A percentile compares a stretch with the other conserved stretches of the same genome.
Evolutionary conservation across 352 stramenopile genomes (phyloP).

Genomic region (Hyaloperonospora brassicae): DNA sequence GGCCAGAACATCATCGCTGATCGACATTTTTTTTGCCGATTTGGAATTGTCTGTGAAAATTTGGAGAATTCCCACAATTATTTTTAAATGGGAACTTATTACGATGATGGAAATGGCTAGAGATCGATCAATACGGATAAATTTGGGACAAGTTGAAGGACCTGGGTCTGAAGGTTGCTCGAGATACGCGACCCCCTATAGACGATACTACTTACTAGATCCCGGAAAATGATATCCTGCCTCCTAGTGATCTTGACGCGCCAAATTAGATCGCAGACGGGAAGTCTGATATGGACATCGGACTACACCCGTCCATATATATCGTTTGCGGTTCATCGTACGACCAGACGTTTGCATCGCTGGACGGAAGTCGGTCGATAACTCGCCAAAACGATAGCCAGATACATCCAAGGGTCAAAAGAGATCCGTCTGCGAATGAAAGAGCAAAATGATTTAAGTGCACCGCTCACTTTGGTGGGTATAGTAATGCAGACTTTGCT

Average conservation of each 20-base stretch:
- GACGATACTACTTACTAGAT: neutral
- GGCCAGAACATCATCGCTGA: no score
- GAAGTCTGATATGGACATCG: neutral
- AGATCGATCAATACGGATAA: neutral
- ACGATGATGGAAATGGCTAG: neutral
- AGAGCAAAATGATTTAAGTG: neutral
- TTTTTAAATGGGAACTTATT: neutral
- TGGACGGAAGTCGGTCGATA: neutral
- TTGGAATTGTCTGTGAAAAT: neutral
- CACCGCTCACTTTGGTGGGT: neutral
- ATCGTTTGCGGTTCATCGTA: neutral
- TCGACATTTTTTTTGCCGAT: neutral
- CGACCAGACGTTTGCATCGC: neutral
- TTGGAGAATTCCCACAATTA: neutral
- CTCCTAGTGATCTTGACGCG: neutral
- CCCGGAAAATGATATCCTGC: neutral
- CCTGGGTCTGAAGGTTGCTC: neutral
- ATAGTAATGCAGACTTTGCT: slow-evolving; percentile 1
- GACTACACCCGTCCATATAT: neutral
- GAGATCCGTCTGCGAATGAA: neutral
- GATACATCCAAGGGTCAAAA: neutral
- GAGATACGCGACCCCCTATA: neutral
- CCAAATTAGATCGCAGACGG: neutral
- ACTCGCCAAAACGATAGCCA: neutral
- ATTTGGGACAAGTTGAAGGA: neutral